phyloP scores from a whole-genome alignment of 306 rosid genomes.

The Acacia melanoxylon region DNA sequence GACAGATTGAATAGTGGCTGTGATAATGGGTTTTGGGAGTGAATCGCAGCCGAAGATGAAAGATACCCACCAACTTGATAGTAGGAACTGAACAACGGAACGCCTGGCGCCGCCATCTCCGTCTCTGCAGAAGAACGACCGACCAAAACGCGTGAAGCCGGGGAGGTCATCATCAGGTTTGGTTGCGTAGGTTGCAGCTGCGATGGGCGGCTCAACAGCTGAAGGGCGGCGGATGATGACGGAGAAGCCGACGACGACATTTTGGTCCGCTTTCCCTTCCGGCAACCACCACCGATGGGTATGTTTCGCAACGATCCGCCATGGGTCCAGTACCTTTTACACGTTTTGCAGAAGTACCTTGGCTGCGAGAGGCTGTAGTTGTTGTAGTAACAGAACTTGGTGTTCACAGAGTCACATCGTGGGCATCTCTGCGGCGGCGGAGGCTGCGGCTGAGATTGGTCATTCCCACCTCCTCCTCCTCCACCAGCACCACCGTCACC shows the following conservation, averaged over 20 bases:
- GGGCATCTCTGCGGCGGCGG: constrained; percentile 46
- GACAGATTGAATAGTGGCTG: constrained; percentile 22
- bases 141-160: background rate
- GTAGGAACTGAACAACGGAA: background rate
- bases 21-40: constrained; percentile 30
- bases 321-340: constrained; percentile 70
- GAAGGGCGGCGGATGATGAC: background rate
- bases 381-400: constrained; percentile 73
- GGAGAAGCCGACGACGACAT: background rate
- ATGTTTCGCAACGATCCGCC: constrained; percentile 70
- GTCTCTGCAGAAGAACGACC: background rate
- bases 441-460: background rate
- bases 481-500: background rate
- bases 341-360: constrained; percentile 59
- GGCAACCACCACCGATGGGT: constrained; percentile 62
- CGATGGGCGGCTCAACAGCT: background rate
- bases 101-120: background rate
- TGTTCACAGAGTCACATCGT: constrained; percentile 58
- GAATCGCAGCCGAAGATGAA: constrained; percentile 44
- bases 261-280: constrained; percentile 53
- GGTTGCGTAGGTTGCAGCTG: constrained; percentile 10
- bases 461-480: constrained; percentile 16
- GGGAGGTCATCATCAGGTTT: constrained; percentile 6
- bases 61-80: constrained; percentile 41
- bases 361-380: constrained; percentile 70